These are phyloP conservation scores for Apiospora hydei DNA, from an alignment of 2,329 filamentous ascomycete species.

Conservation along the genomic window DNA sequence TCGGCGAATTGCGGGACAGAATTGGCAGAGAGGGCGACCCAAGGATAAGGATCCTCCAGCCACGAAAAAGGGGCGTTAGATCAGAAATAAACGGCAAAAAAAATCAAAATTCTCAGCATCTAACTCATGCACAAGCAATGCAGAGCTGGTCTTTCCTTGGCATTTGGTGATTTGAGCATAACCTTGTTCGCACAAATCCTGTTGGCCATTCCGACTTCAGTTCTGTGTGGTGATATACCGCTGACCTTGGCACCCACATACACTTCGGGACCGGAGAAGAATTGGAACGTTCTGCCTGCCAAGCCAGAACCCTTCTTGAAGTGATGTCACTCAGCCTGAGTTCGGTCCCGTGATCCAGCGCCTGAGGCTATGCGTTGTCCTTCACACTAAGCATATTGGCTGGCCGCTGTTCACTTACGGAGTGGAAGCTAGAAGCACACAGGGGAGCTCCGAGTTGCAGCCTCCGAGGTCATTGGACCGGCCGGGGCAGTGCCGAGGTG, in stretches of 20 bases:
- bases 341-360: not conserved
- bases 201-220: not conserved
- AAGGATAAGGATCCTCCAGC: not conserved
- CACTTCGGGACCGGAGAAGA: not conserved
- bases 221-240: not conserved
- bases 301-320: not conserved
- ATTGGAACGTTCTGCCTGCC: not conserved
- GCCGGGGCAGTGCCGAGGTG: slow-evolving; percentile 15
- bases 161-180: not conserved
- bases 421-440: not conserved
- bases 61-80: not conserved
- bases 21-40: not conserved
- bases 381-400: not conserved
- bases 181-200: not conserved
- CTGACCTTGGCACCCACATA: too few relatives aligned
- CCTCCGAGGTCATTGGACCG: not conserved
- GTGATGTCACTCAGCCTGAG: not conserved
- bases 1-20: not conserved
- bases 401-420: not conserved
- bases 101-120: not conserved
- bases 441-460: not conserved
- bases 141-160: not conserved
- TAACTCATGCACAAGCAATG: not conserved
- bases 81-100: not conserved
- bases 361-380: not conserved